Conservation (phyloP, 2,329 filamentous ascomycete species). For the Thelonectria blattea region DNA sequence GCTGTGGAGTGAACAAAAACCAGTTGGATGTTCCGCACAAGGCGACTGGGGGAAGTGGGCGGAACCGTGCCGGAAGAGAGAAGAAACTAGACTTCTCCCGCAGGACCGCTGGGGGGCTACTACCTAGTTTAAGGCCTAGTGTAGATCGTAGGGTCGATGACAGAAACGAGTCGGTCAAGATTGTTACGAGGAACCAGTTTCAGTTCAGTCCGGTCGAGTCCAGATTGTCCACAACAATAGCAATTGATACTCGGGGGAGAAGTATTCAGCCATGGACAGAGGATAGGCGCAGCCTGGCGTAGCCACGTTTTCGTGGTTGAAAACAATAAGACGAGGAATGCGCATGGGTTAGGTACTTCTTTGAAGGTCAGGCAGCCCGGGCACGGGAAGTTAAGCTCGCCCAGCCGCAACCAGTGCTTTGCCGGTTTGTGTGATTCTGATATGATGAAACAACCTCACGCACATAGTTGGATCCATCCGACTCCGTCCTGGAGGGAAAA, state of each 20-base stretch:
- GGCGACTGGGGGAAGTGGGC: slow-evolving; percentile 1
- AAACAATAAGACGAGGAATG: background rate
- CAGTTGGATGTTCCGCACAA: no score
- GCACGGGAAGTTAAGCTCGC: no score
- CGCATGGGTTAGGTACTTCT: slow-evolving; percentile 2
- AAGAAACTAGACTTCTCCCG: slow-evolving; percentile 16
- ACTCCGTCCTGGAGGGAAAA: background rate
- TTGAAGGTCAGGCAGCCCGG: no score
- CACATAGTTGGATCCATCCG: slow-evolving; percentile 3
- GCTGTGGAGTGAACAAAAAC: no score
- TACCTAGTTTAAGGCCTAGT: slow-evolving; percentile 19
- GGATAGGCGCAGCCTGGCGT: no score
- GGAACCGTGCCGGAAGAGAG: background rate
- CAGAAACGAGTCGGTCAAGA: slow-evolving; percentile 11
- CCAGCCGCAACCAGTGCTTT: background rate
- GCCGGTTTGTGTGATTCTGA: background rate
- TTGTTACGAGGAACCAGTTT: background rate
- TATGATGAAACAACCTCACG: slow-evolving; percentile 16
- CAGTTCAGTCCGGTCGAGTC: background rate
- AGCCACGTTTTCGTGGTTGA: background rate
- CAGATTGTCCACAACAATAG: background rate
- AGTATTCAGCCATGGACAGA: background rate
- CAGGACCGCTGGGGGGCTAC: background rate
- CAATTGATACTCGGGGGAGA: background rate
- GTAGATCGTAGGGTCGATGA: slow-evolving; percentile 18